Evolutionary conservation across 805 yeast genomes (phyloP).

Genomic region (Schwanniomyces polymorphus): DNA sequence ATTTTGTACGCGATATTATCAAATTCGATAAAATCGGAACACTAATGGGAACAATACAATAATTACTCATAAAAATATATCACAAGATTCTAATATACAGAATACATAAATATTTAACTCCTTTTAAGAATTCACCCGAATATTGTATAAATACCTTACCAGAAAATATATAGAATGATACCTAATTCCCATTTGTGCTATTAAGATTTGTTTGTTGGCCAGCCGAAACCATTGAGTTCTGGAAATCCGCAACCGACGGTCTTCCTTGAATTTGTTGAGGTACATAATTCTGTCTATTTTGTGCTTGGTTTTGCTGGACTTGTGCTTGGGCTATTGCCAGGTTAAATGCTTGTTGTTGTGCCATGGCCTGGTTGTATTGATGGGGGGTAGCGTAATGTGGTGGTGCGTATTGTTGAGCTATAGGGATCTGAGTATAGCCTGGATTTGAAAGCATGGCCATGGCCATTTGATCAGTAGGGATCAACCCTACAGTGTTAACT

Average conservation of each 20-base stretch:
- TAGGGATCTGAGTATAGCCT: slow-evolving; percentile 3
- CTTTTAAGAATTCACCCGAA: not conserved
- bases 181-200: slow-evolving; percentile 8
- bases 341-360: slow-evolving; percentile 20
- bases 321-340: slow-evolving; percentile 19
- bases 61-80: not conserved
- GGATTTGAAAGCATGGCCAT: slow-evolving; percentile 7
- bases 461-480: slow-evolving; percentile 7
- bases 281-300: slow-evolving; percentile 1
- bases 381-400: slow-evolving; percentile 7
- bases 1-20: not conserved
- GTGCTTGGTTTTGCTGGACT: slow-evolving; percentile 6
- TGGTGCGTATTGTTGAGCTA: slow-evolving; percentile 6
- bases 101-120: not conserved
- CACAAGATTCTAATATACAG: not conserved
- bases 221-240: slow-evolving; percentile 11
- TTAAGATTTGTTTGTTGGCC: slow-evolving; percentile 10
- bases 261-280: slow-evolving; percentile 9
- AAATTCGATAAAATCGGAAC: not conserved
- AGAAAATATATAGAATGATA: not conserved
- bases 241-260: slow-evolving; percentile 9
- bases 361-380: slow-evolving; percentile 15
- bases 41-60: not conserved
- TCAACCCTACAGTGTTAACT: slow-evolving; percentile 6
- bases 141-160: not conserved